Conservation (phyloP, 192 early-diverging fungal genomes). For the Allomyces macrogynus region DNA sequence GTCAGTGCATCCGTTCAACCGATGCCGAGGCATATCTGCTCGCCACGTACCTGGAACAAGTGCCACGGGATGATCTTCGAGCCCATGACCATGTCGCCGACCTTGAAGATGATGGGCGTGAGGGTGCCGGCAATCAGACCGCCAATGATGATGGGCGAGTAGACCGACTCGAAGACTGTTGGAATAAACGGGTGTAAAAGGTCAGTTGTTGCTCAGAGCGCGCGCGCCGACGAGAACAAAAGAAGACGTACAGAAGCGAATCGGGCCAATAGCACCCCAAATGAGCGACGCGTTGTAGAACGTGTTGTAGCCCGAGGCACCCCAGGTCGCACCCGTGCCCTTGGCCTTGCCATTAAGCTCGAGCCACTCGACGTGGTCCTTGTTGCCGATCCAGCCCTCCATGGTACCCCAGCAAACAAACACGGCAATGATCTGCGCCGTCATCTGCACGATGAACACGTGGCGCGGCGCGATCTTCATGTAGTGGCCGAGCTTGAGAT, state of each 20-base stretch:
- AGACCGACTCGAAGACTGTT: background rate
- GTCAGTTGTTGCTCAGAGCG: too few relatives aligned
- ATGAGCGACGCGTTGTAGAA: constrained; percentile 57
- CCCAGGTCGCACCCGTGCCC: background rate
- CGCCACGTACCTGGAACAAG: background rate
- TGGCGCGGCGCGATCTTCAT: constrained; percentile 45
- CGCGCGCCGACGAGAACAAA: too few relatives aligned
- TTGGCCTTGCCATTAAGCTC: background rate
- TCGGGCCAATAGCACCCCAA: constrained; percentile 60
- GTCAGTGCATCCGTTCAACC: too few relatives aligned
- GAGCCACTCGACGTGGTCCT: constrained; percentile 1
- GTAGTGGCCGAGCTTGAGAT: constrained; percentile 44
- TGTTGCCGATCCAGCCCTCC: constrained; percentile 20
- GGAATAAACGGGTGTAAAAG: too few relatives aligned
- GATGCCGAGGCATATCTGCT: too few relatives aligned
- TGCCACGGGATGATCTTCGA: background rate
- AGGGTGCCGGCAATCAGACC: background rate
- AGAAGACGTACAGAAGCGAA: constrained; percentile 25
- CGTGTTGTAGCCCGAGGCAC: constrained; percentile 5
- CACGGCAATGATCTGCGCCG: constrained; percentile 32
- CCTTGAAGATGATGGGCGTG: background rate
- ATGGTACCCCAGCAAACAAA: constrained; percentile 28
- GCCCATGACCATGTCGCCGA: background rate
- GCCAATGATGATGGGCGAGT: background rate
- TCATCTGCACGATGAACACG: constrained; percentile 38